Evolutionary conservation across 805 yeast genomes (phyloP).

Genomic region (Candida wancherniae): DNA sequence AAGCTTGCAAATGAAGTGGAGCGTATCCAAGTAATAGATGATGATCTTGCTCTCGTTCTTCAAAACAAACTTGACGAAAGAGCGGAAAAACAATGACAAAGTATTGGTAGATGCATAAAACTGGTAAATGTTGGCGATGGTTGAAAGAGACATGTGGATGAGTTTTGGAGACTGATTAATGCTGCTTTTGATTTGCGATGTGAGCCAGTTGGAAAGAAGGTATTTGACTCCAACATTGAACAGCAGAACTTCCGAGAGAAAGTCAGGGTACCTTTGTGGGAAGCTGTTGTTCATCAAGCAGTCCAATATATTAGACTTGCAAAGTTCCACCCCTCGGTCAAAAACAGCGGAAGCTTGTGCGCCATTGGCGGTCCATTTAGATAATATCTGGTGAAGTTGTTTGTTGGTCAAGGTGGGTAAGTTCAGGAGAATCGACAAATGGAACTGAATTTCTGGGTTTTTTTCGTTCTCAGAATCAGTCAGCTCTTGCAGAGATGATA

Average conservation of each 20-base stretch:
- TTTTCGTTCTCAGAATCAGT: slow-evolving; percentile 1
- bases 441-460: slow-evolving; percentile 34
- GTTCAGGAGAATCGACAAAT: slow-evolving; percentile 51
- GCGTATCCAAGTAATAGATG: slow-evolving; percentile 39
- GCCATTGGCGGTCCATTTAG: slow-evolving; percentile 39
- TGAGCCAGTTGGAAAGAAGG: slow-evolving; percentile 45
- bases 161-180: slow-evolving; percentile 31
- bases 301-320: slow-evolving; percentile 30
- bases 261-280: slow-evolving; percentile 9
- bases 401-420: slow-evolving; percentile 51
- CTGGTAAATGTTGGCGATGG: slow-evolving; percentile 27
- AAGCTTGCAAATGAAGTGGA: slow-evolving; percentile 30
- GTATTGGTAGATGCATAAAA: slow-evolving; percentile 37
- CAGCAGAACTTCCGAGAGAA: slow-evolving; percentile 10
- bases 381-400: slow-evolving; percentile 53
- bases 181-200: slow-evolving; percentile 36
- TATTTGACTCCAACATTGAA: slow-evolving; percentile 42
- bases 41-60: slow-evolving; percentile 38
- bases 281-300: slow-evolving; percentile 21
- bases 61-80: slow-evolving; percentile 27
- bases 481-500: slow-evolving; percentile 34
- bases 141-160: slow-evolving; percentile 30
- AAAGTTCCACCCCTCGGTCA: slow-evolving; percentile 33
- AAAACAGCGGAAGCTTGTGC: slow-evolving; percentile 31
- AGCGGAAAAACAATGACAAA: slow-evolving; percentile 38